Evolutionary conservation across 768 basidiomycete species (phyloP), one percentile per base, ranked within the genome.

Genomic region (Tephrocybe sp.): DNA sequence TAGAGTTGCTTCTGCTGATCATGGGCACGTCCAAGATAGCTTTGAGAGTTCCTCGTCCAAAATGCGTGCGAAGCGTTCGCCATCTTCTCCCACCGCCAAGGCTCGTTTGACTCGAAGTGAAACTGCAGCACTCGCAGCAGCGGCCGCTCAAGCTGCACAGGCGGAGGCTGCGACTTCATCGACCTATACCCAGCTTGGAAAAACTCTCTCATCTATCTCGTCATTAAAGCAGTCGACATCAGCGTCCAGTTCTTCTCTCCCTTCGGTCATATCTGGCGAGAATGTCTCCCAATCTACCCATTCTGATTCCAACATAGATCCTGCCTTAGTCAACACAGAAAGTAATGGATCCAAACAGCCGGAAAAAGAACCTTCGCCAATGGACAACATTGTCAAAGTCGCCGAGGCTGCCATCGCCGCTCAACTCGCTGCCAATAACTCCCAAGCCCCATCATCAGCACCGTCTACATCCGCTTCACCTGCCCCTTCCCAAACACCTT

Each of bases 361-460:
- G 14, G 17, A 42, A 45, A 56, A 54, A 32, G 53, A 47, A 55
- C 17, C 59, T 39, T 49, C 63, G 3, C 62, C 70, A 1, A 70
- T 69, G 61, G 69, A 69, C 28, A 68, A 60, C 50, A 70, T 72
- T 23, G 64, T 72, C 17, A 68, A 66, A 42, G 70, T 72, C 7
- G 72, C 72, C 1, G 70, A 71, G 42, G 68, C 71, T 18, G 69
- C 67, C 12, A 60, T 71, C 42, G 71, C 68, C 17, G 70, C 70
- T 9, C 68, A 67, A 26, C 61, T 61, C 30, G 58, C 56, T 12
- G 58, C 61, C 36, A 59, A 51, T 21, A 54, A 51, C 5, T 40
- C 60, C 37, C 46, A 53, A 15, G 41, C 38, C 23, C 4, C 36
- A 1, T 46, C 53, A 5, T 23, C 47, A 5, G 30, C 47, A 18